phyloP scores from a whole-genome alignment of 2,329 filamentous ascomycete genomes.

The Diaporthe longicolla region DNA sequence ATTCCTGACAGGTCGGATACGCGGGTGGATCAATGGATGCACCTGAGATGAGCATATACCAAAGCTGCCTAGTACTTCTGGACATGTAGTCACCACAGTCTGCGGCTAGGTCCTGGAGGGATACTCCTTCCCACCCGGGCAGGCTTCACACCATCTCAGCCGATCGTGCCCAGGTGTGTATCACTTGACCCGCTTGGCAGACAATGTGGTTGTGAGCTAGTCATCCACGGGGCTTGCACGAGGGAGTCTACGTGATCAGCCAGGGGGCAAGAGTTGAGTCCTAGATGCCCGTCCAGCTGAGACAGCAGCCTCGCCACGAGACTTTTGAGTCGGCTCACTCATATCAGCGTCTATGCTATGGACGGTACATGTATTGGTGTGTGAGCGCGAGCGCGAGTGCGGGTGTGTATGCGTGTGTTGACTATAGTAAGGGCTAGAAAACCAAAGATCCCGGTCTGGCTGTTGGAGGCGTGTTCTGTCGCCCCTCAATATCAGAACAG shows the following conservation, averaged over 20 bases:
- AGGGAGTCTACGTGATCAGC: constrained; percentile 23
- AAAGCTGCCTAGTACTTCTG: constrained; percentile 11
- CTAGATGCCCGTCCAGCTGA: constrained; percentile 11
- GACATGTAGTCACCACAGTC: not conserved
- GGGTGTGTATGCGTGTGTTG: not conserved
- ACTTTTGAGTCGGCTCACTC: not conserved
- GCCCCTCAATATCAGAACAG: constrained; percentile 1
- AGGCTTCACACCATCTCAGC: constrained; percentile 28
- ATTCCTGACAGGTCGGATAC: constrained; percentile 1
- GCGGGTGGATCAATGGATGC: not conserved
- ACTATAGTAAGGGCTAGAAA: not conserved
- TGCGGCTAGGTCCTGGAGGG: not conserved
- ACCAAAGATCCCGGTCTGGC: too few species aligned
- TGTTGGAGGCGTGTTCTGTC: too few species aligned
- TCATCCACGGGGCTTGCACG: constrained; percentile 19
- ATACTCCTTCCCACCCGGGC: constrained; percentile 9
- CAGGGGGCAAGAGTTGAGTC: not conserved
- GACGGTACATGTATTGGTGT: not conserved
- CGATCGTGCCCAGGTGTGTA: constrained; percentile 23
- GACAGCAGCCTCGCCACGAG: constrained; percentile 36
- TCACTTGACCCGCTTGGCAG: constrained; percentile 37
- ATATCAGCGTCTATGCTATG: not conserved
- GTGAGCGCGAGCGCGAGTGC: not conserved
- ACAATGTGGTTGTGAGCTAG: not conserved
- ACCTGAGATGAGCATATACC: constrained; percentile 27